Evolutionary conservation across 2,329 filamentous ascomycete genomes (phyloP).

Genomic region (Cercospora zeina): DNA sequence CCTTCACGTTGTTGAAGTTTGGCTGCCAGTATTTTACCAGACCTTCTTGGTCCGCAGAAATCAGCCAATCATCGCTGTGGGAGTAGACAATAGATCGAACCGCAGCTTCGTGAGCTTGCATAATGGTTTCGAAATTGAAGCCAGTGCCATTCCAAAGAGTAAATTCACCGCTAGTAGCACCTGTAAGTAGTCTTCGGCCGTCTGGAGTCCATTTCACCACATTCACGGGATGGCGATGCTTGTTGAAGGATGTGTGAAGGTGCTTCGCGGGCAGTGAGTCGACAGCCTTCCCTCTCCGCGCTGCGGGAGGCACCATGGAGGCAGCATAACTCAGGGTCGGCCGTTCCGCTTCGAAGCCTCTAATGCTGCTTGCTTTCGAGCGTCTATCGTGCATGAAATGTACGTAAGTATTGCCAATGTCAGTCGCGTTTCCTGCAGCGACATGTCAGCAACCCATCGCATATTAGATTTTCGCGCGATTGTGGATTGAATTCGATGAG

Average conservation of each 20-base stretch:
- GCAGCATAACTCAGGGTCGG: constrained; percentile 88
- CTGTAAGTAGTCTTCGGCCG: constrained; percentile 84
- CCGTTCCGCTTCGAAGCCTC: constrained; percentile 74
- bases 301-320: constrained; percentile 85
- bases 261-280: constrained; percentile 93
- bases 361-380: constrained; percentile 71
- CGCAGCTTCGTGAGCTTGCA: constrained; percentile 91
- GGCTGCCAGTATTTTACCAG: constrained; percentile 98
- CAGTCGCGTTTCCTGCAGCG: constrained; percentile 38
- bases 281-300: constrained; percentile 70
- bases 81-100: constrained; percentile 85
- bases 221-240: constrained; percentile 96
- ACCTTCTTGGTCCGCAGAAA: constrained; percentile 93
- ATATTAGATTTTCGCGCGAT: not conserved
- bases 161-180: constrained; percentile 94
- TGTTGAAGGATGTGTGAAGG: constrained; percentile 96
- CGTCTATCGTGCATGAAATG: constrained; percentile 87
- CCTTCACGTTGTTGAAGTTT: constrained; percentile 98
- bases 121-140: constrained; percentile 99
- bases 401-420: constrained; percentile 41
- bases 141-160: constrained; percentile 98
- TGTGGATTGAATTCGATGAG: not conserved
- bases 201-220: constrained; percentile 98
- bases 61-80: constrained; percentile 93
- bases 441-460: constrained; percentile 16